Evolutionary conservation across 257 asterid species (phyloP), one percentile per base, ranked within the genome.

Genomic region (Plantago elongata): DNA sequence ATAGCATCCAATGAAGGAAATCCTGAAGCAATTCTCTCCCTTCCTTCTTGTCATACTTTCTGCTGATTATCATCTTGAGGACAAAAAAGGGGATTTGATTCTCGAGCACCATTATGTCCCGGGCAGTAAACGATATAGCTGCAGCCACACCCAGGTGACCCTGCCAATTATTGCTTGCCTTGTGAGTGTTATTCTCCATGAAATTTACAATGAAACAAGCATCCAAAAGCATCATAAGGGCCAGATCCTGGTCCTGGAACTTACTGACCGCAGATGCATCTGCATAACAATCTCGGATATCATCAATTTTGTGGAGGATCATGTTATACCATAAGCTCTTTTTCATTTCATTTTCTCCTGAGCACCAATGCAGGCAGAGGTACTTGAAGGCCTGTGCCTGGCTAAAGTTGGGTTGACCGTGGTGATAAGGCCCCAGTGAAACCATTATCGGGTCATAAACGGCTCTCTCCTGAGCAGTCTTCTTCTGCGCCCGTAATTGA

Each of bases 401-500:
- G 14, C 52, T 34, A 10, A 72, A 65, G 9, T 61, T 51, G 4
- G 43, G 9, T 9, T 61, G 61, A 37, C 72, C 72, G 18, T 72
- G 72, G 69, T 72, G 77, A 51, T 72, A 72, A 2, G 77, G 77
- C 15, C 77, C 77, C 1, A 72, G 51, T 1, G 72, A 72, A 34
- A 72, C 72, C 13, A 61, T 62, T 7, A 42, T 9, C 9, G 76
- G 72, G 17, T 65, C 72, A 29, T 65, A 72, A 7, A 44, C 45
- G 0, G 27, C 27, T 22, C 27, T 22, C 27, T 22, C 27, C 27
- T 11, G 17, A 5, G 14, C 4, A 9, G 5, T 12, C 17, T 4
- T 14, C 45, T 34, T 34, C 12, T 30, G n/a, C 5, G 11, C 44
- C 45, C 61, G 61, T 37, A 56, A 10, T 34, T 7, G 61, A 9